Evolutionary conservation across 2,329 filamentous ascomycete species (phyloP), one percentile per base, ranked within the genome.

Genomic region (Apiospora rasikravindrae): DNA sequence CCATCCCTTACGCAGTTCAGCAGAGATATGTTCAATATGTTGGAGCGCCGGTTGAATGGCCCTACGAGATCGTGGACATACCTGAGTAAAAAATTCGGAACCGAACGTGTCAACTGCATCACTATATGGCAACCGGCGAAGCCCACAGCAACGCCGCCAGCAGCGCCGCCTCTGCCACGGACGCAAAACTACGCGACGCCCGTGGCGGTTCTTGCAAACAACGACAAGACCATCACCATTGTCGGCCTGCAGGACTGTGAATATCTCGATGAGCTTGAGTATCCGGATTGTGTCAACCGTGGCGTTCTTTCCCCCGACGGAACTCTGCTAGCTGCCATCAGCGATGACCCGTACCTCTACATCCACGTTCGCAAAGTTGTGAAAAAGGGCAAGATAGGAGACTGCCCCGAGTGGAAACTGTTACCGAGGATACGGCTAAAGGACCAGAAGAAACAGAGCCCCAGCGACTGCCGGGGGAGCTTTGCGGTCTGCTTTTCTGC

Each of bases 301-400:
- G 94, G 95, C 45, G 90, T 95, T n/a, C 92, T 99, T 70, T 98
- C 96, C 8, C 96, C 96, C 0, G 93, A 98, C 80, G 96, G 95
- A 0, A 89, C 88, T 26, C 83, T 96, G 14, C 86, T 98, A 26
- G 88, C 95, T 7, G 94, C 95, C 1, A 93, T 98, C 61, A 93
- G 96, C 53, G 96, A 99, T 79, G 93, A 95, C 77, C 92, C 94
- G 0, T 93, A 91, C 75, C 90, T 96, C 26, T 98, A 96, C 81
- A 91, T 98, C 75, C 96, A 97, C 81, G 85, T 89, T 75, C 86
- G 92, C 74, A 71, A 72, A 29, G n/a, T 76, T 67, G 80, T 81
- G 2, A 80, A 79, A 53, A 82, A 84, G 76, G 76, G 83, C 57
- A 75, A 33, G 78, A 72, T 78, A 80, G 77, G 72, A 73, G 70